Base-by-base conservation (phyloP, 192 early-diverging fungal species). In the Coemansia reversa region DNA sequence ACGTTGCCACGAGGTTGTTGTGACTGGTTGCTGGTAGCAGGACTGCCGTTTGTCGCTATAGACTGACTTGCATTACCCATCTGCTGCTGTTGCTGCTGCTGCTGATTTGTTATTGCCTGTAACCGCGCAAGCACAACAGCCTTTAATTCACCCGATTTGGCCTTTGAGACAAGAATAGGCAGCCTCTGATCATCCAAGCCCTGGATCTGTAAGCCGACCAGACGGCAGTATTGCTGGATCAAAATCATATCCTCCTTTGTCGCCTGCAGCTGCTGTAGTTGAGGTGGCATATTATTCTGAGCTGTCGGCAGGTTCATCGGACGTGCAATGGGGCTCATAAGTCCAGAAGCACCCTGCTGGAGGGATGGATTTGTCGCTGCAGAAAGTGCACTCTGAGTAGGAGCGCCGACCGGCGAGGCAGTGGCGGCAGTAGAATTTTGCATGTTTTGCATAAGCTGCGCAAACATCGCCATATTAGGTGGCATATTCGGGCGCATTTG, bases 81-180 rank as follows among this genome's bases (percentile, higher is more conserved):
- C 25, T 20, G 55, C 14, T 45, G 39, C 39, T 39, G 53, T 28
- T 55, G 53, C 55, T 67, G 65, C 39, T 45, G 54, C 28, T 55
- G 54, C 60, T 67, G 65, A 20, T 49, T 33, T 20, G 16, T 59
- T 24, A 66, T 11, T 2, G 29, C 47, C 50, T 71, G 72, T 5
- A 65, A 5, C 14, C 55, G 63, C 11, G 62, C 27, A 18, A 79
- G n/a, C 5, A 79, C 1, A 28, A 55, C 22, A 8, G 20, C 16
- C 55, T 23, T 60, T 33, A 75, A 69, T 28, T 81, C 74, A 28
- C 72, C 78, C 0, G 70, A 55, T 39, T 66, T 75, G 14, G 74
- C 68, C 63, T 66, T 75, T 33, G 18, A 55, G 22, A 75, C 19
- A 1, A 75, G 63, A 5, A 63, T 4, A 4, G 35, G 25, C 8